Evolutionary conservation across 2,329 filamentous ascomycete species (phyloP), one percentile per base, ranked within the genome.

Genomic region (Didymella glomerata): DNA sequence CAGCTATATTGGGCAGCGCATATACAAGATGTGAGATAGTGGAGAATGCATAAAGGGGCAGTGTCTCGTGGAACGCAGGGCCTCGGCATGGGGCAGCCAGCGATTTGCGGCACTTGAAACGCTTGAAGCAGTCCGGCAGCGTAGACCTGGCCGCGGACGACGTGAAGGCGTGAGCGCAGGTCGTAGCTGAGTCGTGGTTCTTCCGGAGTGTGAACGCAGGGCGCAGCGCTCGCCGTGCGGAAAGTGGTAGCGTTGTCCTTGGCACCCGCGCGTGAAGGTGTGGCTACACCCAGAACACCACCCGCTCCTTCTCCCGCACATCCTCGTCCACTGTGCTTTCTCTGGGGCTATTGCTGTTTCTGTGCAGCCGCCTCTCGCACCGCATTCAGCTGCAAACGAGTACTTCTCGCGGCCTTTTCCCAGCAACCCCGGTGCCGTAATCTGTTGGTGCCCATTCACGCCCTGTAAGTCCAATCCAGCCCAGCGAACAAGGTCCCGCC

Each of bases 371-470:
- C 69, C 65, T 68, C 48, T 55, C 61, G 60, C 61, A 60, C 56
- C 57, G 49, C 20, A 49, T 55, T 34, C 51, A 44, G 50, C 50
- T 68, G 64, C 64, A 66, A 63, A 59, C 67, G 16, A 40, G 56
- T 59, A 49, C 27, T 25, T 54, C 47, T 57, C 42, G 55, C 65
- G 42, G 63, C 60, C 50, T 58, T 32, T 65, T 50, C 61, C 50
- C 57, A 45, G 57, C 48, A 38, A 41, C 27, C 24, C 47, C 55
- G 57, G 67, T 70, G 68, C 64, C 68, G 67, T 63, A 65, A 62
- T 63, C 69, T 72, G 73, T 77, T 75, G 75, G 75, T 58, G 74
- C 74, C 69, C 67, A 69, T 74, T 69, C 70, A 61, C 53, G 58
- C 58, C 51, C 72, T 76, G 75, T 76, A 74, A 74, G 74, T 76